Evolutionary conservation across 768 basidiomycete species (phyloP).

Genomic region (Gyrodon lividus): DNA sequence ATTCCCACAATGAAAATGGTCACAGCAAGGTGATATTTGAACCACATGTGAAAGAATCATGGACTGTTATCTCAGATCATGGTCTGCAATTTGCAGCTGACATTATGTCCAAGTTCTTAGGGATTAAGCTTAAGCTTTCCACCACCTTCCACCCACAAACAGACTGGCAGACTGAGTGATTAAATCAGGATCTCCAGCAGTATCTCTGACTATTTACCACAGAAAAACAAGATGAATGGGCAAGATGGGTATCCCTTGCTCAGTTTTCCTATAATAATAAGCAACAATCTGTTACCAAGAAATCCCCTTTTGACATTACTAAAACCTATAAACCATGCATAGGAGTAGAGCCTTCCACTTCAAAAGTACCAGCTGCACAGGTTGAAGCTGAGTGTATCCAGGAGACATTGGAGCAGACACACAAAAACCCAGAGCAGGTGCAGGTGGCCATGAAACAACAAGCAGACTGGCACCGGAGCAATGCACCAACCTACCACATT

Average conservation of each 20-base stretch:
- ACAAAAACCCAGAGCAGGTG: background rate
- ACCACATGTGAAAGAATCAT: too few relatives aligned
- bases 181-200: conserved; percentile 32
- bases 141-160: conserved; percentile 38
- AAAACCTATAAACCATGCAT: conserved; percentile 17
- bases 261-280: conserved; percentile 33
- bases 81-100: too few relatives aligned
- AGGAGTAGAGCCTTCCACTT: conserved; percentile 8
- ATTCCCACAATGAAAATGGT: background rate
- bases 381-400: too few relatives aligned
- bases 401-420: conserved; percentile 2
- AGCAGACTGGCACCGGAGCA: conserved; percentile 11
- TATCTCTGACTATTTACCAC: conserved; percentile 27
- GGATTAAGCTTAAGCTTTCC: too few relatives aligned
- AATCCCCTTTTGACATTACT: conserved; percentile 28
- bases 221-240: conserved; percentile 29
- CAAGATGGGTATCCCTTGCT: conserved; percentile 20
- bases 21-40: background rate
- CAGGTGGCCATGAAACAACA: conserved; percentile 25
- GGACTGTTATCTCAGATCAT: too few relatives aligned
- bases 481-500: background rate
- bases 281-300: conserved; percentile 17
- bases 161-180: too few relatives aligned
- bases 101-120: background rate
- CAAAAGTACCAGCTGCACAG: conserved; percentile 5